Conservation (phyloP, 2,329 filamentous ascomycete species). For the Epichloe amarillans region DNA sequence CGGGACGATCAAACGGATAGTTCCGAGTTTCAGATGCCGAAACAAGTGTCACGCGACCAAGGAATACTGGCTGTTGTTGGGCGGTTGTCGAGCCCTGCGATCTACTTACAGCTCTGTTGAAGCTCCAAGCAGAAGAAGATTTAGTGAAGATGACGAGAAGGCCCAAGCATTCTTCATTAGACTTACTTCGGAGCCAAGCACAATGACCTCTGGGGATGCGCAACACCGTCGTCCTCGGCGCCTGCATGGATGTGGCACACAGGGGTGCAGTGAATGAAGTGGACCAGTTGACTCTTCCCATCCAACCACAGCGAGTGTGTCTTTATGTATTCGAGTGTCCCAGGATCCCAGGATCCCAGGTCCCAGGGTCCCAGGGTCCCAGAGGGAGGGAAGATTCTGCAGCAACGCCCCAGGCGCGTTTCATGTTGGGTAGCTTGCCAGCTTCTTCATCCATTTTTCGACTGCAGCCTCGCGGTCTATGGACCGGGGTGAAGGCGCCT, state of each 20-base stretch:
- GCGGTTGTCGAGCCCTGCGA: too few species aligned
- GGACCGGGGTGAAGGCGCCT: background rate
- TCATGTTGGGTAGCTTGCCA: conserved; percentile 26
- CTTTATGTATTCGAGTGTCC: conserved; percentile 20
- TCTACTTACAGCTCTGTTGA: too few species aligned
- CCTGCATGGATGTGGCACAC: too few species aligned
- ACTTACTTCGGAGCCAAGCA: too few species aligned
- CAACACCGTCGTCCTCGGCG: too few species aligned
- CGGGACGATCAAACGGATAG: conserved; percentile 16
- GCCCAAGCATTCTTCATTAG: background rate
- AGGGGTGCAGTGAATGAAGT: conserved; percentile 5
- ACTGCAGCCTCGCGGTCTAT: background rate
- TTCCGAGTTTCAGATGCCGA: conserved; percentile 9
- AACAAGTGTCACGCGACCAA: conserved; percentile 4
- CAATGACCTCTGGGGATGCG: too few species aligned
- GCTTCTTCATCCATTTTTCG: background rate
- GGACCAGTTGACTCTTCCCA: conserved; percentile 6
- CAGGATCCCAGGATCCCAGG: background rate
- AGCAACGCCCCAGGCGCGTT: conserved; percentile 37
- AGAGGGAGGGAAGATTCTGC: conserved; percentile 26
- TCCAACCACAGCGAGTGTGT: conserved; percentile 14
- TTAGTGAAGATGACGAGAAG: background rate
- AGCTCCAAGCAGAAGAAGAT: background rate
- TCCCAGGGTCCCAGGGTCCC: background rate
- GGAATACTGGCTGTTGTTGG: background rate